These are phyloP conservation scores for Schizosaccharomyces cryophilus DNA, from an alignment of 805 yeast species.

Conservation along the genomic window DNA sequence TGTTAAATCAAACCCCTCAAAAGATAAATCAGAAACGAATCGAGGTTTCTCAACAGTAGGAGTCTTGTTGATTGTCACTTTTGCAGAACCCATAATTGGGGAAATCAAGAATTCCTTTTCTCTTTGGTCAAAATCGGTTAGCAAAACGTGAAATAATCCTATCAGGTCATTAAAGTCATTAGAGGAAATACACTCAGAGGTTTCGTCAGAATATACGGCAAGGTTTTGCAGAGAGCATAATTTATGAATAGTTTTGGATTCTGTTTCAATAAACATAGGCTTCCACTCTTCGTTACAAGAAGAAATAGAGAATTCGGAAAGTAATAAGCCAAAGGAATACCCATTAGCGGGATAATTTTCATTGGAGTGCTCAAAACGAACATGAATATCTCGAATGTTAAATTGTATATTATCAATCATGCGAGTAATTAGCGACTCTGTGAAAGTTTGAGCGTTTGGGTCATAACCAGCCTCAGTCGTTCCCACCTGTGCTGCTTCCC, in stretches of 20 bases:
- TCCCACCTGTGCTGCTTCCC: constrained; percentile 21
- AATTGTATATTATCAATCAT: constrained; percentile 70
- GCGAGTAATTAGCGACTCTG: constrained; percentile 68
- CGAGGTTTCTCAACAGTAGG: constrained; percentile 40
- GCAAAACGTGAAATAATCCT: constrained; percentile 5
- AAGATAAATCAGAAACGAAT: constrained; percentile 45
- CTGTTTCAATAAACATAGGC: constrained; percentile 59
- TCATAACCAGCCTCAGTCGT: constrained; percentile 7
- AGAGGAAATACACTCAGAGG: neutral
- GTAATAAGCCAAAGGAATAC: constrained; percentile 57
- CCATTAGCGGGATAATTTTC: constrained; percentile 46
- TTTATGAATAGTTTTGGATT: constrained; percentile 35
- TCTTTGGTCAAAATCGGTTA: neutral
- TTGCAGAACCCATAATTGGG: constrained; percentile 80
- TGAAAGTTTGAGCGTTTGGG: constrained; percentile 49
- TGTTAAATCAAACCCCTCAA: constrained; percentile 72
- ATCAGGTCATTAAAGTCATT: neutral
- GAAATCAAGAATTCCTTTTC: constrained; percentile 26
- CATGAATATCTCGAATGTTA: constrained; percentile 71
- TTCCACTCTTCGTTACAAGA: constrained; percentile 71
- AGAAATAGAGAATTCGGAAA: constrained; percentile 72
- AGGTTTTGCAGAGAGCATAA: constrained; percentile 49
- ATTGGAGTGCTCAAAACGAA: constrained; percentile 61
- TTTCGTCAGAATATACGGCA: constrained; percentile 58
- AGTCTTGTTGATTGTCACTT: constrained; percentile 56